These are phyloP conservation scores for Fusarium buharicum DNA, from an alignment of 2,329 filamentous ascomycete species.

Conservation along the genomic window DNA sequence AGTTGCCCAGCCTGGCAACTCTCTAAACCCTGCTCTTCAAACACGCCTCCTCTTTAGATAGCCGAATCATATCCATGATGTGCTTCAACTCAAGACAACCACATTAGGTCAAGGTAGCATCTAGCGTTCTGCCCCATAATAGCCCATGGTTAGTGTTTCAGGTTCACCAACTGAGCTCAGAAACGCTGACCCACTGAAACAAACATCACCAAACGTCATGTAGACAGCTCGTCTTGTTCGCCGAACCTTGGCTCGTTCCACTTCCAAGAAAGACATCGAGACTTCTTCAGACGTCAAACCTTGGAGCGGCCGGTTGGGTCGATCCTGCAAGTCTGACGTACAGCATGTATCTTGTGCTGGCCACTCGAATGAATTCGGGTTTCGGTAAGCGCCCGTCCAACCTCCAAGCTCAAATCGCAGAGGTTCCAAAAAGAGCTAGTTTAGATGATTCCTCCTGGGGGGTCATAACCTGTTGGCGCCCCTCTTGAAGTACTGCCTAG, in stretches of 20 bases:
- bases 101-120: constrained; percentile 20
- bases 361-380: constrained; percentile 25
- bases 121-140: constrained; percentile 38
- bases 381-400: constrained; percentile 37
- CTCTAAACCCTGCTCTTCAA: constrained; percentile 30
- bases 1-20: constrained; percentile 19
- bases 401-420: constrained; percentile 9
- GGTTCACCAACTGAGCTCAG: constrained; percentile 38
- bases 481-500: constrained; percentile 59
- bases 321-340: constrained; percentile 32
- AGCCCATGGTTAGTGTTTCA: constrained; percentile 39
- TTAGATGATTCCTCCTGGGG: constrained; percentile 69
- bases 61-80: constrained; percentile 22
- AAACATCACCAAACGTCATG: constrained; percentile 42
- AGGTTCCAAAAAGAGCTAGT: constrained; percentile 10
- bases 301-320: constrained; percentile 23
- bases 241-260: constrained; percentile 20
- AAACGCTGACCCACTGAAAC: constrained; percentile 38
- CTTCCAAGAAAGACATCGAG: constrained; percentile 31
- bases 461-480: constrained; percentile 62
- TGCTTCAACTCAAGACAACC: constrained; percentile 30
- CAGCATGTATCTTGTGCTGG: constrained; percentile 27
- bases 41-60: constrained; percentile 31
- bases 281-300: constrained; percentile 25
- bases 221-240: constrained; percentile 11